phyloP scores from a whole-genome alignment of 129 eudicot species.

The Flaveria bidentis region DNA sequence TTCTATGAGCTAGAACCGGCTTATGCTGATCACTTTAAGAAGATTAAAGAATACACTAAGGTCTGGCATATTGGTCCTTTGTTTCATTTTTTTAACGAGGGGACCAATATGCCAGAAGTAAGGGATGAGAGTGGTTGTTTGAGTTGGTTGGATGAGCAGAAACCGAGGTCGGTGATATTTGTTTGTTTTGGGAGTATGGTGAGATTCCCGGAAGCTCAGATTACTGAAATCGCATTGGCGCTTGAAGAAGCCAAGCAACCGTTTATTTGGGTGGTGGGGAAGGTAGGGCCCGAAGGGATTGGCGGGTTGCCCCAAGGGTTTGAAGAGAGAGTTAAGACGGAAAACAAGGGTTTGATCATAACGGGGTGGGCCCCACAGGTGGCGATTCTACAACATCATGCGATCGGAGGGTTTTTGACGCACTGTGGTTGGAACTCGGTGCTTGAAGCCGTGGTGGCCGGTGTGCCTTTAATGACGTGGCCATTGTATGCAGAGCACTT shows the following conservation, averaged over 20 bases:
- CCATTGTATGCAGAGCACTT: conserved; percentile 46
- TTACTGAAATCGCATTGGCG: conserved; percentile 46
- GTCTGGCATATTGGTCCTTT: not conserved
- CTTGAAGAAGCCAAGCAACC: conserved; percentile 33
- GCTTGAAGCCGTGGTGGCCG: conserved; percentile 41
- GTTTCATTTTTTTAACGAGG: conserved; percentile 23
- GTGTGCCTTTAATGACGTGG: conserved; percentile 55
- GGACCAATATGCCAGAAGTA: not conserved
- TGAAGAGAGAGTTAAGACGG: conserved; percentile 23
- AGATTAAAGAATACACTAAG: conserved; percentile 16
- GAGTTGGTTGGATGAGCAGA: conserved; percentile 44
- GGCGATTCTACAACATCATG: conserved; percentile 39
- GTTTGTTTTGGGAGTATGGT: conserved; percentile 52
- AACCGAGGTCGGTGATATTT: conserved; percentile 37
- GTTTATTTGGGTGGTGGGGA: conserved; percentile 54
- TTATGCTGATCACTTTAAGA: conserved; percentile 39
- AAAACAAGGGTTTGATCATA: conserved; percentile 39
- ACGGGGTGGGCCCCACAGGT: conserved; percentile 48
- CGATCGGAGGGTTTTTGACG: conserved; percentile 42
- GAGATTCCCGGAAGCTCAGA: conserved; percentile 36
- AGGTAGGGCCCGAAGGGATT: not conserved
- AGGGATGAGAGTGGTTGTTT: conserved; percentile 11
- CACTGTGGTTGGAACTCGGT: conserved; percentile 65
- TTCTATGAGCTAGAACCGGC: conserved; percentile 54
- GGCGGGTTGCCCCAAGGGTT: conserved; percentile 46